Evolutionary conservation across 2,329 filamentous ascomycete genomes (phyloP).

Genomic region (Chaetomium sp.): DNA sequence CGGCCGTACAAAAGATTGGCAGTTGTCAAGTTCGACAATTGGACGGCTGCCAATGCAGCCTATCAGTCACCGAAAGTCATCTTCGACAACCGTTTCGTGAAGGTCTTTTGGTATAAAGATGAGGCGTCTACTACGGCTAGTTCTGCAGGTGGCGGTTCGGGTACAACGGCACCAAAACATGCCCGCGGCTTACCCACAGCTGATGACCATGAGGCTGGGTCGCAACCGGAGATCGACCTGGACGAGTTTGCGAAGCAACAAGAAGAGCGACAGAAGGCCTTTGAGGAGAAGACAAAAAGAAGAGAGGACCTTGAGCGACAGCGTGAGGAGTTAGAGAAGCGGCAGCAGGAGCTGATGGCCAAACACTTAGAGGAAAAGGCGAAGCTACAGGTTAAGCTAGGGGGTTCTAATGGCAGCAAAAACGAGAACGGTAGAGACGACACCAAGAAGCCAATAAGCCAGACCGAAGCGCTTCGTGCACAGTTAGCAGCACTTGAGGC

Average conservation of each 20-base stretch:
- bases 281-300: constrained; percentile 60
- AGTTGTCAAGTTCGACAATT: constrained; percentile 61
- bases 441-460: constrained; percentile 32
- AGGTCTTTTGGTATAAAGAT: constrained; percentile 70
- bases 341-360: constrained; percentile 54
- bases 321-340: constrained; percentile 57
- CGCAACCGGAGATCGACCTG: constrained; percentile 54
- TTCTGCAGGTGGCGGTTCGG: constrained; percentile 24
- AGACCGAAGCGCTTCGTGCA: constrained; percentile 61
- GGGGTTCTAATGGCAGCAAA: constrained; percentile 24
- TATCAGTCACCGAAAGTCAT: constrained; percentile 73
- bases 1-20: constrained; percentile 61
- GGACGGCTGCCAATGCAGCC: constrained; percentile 60
- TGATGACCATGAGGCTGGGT: constrained; percentile 18
- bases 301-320: constrained; percentile 56
- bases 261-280: constrained; percentile 61
- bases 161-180: constrained; percentile 25
- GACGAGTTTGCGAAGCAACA: constrained; percentile 64
- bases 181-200: constrained; percentile 5
- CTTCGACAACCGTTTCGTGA: constrained; percentile 81
- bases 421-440: constrained; percentile 19
- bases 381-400: constrained; percentile 55
- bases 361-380: constrained; percentile 60
- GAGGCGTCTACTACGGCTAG: constrained; percentile 33
- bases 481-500: constrained; percentile 67